Evolutionary conservation across 768 basidiomycete species (phyloP).

Genomic region (Phylloporus arenicola): DNA sequence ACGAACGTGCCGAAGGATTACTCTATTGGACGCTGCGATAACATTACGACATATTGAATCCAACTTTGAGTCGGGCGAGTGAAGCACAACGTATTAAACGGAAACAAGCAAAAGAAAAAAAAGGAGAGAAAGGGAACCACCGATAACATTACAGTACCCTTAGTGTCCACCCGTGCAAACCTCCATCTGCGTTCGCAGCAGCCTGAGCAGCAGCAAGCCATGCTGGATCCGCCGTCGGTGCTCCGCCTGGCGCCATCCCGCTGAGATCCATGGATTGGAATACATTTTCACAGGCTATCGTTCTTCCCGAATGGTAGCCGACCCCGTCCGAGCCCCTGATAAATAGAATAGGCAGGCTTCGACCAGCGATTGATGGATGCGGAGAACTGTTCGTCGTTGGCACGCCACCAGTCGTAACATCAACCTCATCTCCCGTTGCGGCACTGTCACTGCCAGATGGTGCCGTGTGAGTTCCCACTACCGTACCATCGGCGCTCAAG

Average conservation of each 20-base stretch:
- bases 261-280: conserved; percentile 66
- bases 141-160: conserved; percentile 57
- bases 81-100: conserved; percentile 24
- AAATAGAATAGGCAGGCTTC: conserved; percentile 73
- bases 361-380: conserved; percentile 54
- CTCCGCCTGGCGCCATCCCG: conserved; percentile 41
- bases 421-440: conserved; percentile 25
- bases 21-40: conserved; percentile 5
- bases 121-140: conserved; percentile 17
- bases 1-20: conserved; percentile 24
- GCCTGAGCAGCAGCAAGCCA: conserved; percentile 76
- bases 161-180: conserved; percentile 73
- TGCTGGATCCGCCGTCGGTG: conserved; percentile 47
- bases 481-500: conserved; percentile 32
- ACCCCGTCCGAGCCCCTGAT: conserved; percentile 81
- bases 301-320: conserved; percentile 83
- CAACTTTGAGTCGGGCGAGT: not conserved
- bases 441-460: conserved; percentile 20
- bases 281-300: conserved; percentile 76
- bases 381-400: conserved; percentile 23
- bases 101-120: conserved; percentile 25
- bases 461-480: conserved; percentile 33
- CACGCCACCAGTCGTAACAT: conserved; percentile 21
- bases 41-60: not conserved
- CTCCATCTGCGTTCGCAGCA: conserved; percentile 59